Evolutionary conservation across 495 filamentous ascomycete species (phyloP).

Genomic region (Aspergillus ostianus): DNA sequence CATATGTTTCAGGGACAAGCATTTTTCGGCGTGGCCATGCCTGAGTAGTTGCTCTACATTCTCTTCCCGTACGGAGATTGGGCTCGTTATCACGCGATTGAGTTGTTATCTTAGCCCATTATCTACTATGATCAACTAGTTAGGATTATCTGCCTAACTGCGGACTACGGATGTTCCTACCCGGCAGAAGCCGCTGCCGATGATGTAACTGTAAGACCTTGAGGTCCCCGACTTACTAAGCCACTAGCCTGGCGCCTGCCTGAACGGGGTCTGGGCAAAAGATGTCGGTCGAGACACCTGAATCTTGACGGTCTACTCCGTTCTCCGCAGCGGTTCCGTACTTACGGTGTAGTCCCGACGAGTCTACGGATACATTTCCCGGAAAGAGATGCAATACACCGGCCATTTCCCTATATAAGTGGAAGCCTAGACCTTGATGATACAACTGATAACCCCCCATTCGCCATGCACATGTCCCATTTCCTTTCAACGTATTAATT

Average conservation of each 20-base stretch:
- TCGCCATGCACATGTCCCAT: slow-evolving; percentile 23
- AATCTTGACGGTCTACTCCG: no score
- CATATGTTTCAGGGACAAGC: not conserved
- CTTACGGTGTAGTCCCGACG: no score
- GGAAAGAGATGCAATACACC: not conserved
- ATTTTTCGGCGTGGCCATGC: no score
- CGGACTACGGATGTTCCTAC: no score
- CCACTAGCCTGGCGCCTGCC: no score
- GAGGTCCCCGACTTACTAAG: slow-evolving; percentile 5
- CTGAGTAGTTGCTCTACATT: not conserved
- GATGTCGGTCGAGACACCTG: no score
- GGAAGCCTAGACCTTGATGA: slow-evolving; percentile 32
- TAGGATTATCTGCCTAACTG: not conserved
- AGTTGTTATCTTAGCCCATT: not conserved
- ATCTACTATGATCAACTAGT: not conserved
- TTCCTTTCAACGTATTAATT: slow-evolving; percentile 15
- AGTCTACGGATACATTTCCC: not conserved
- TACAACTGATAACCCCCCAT: slow-evolving; percentile 35
- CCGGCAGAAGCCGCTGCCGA: slow-evolving; percentile 2
- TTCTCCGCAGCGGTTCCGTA: no score
- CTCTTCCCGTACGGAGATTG: not conserved
- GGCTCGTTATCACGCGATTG: not conserved
- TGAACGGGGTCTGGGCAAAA: no score
- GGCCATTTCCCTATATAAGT: slow-evolving; percentile 29
- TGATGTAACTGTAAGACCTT: slow-evolving; percentile 19